Base-by-base conservation (phyloP, 2,329 filamentous ascomycete species). In the Pseudogymnoascus sp. region DNA sequence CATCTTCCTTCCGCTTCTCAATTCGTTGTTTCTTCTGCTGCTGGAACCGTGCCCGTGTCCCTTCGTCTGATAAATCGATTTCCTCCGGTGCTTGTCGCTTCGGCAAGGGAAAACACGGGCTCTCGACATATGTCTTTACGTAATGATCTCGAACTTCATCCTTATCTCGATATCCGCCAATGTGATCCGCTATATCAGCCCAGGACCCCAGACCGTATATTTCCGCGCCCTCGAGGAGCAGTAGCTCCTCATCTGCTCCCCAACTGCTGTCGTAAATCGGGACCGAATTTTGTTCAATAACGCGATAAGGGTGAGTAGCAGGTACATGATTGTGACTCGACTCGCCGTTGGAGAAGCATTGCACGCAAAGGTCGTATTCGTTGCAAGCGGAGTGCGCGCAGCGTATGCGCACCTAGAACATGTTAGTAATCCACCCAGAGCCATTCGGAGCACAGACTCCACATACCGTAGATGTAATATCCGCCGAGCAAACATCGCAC, bases 231-330 rank as follows among this genome's bases (percentile, higher is more conserved):
- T 99, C 94, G 0, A 99, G 76, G 60, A 99, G 77, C 4, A 97
- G 77, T n/a, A 97, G 76, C 74, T 99, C 94, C 73, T 99, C 94
- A 71, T 99, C 94, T 22, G 94, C 94, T 59, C 94, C 94, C 94
- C 94, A 99, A 70, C 96, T 92, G 62, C 85, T 83, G 66, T 92
- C 88, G 70, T 96, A 99, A 62, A 99, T 97, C 1, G 94, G 94
- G 58, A 99, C 96, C 0, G 93, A 97, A 71, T 99, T 96, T 70
- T 97, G 94, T 74, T 99, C 94, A 66, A 99, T 97, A 34, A 99
- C 94, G 65, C 90, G 88, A 73, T 87, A 99, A 12, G 90, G 80
- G 75, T 99, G 94, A 11, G 89, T 89, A 4, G 86, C 82, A 6
- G 94, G 93, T 66, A 95, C 87, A 74, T 99, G 94, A 61, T 89